Percentiles rank a stretch among this genome's conserved stretches.
Conservation (phyloP, 768 basidiomycete genomes). For the Lactarius indigo region DNA sequence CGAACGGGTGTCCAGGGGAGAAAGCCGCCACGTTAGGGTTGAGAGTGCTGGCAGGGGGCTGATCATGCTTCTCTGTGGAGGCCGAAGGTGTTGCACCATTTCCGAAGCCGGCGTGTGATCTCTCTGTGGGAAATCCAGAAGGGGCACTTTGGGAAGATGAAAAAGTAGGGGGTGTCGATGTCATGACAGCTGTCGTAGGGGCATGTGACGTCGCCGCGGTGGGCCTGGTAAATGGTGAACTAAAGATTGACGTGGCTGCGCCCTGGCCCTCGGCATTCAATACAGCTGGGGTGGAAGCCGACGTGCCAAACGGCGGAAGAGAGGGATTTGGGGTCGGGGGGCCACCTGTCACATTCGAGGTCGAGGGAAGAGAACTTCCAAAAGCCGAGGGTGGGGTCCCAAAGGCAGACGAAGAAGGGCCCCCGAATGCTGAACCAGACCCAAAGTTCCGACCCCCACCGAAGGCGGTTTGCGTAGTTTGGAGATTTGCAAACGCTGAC, state of each 20-base stretch:
- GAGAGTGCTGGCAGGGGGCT: neutral
- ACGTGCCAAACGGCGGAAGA: constrained; percentile 13
- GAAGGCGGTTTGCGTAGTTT: constrained; percentile 36
- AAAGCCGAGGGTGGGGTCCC: constrained; percentile 18
- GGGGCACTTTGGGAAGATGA: constrained; percentile 9
- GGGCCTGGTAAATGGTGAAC: constrained; percentile 7
- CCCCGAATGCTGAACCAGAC: constrained; percentile 24
- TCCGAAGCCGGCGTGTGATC: neutral
- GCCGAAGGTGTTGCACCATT: constrained; percentile 13
- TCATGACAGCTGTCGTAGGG: neutral
- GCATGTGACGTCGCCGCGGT: neutral
- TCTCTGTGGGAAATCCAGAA: neutral
- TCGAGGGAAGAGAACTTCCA: neutral
- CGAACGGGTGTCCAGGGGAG: constrained; percentile 22
- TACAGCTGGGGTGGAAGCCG: constrained; percentile 4
- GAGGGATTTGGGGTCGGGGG: neutral
- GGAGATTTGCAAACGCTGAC: constrained; percentile 36
- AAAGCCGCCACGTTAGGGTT: constrained; percentile 25
- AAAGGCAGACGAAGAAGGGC: constrained; percentile 25
- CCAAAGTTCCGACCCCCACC: constrained; percentile 29
- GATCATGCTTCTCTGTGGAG: constrained; percentile 9
- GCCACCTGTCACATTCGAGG: neutral
- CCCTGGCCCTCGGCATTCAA: constrained; percentile 1
- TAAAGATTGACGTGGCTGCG: neutral
- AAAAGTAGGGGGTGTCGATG: constrained; percentile 7